phyloP scores from a whole-genome alignment of 371 early-diverging fungal genomes.

The Capniomyces stellatus region DNA sequence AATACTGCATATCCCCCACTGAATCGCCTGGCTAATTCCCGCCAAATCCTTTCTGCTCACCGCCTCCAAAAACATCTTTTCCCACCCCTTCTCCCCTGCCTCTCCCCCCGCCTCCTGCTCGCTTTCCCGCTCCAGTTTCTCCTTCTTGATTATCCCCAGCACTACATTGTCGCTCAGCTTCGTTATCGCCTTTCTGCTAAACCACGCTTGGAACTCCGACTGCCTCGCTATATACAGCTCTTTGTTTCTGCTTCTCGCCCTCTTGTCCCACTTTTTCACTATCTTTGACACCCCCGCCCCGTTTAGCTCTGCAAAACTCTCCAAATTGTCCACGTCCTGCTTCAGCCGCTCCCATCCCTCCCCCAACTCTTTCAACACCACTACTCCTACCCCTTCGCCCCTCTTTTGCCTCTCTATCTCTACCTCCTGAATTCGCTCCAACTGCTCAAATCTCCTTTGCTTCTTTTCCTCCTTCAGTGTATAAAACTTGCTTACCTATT shows the following conservation, averaged over 20 bases:
- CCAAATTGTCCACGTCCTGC: conserved; percentile 81
- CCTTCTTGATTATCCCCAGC: conserved; percentile 13
- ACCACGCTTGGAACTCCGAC: conserved; percentile 87
- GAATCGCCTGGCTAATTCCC: background rate
- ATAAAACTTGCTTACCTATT: background rate
- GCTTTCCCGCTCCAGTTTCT: background rate
- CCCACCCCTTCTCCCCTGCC: too few relatives aligned
- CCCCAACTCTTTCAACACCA: conserved; percentile 22
- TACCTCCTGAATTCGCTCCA: background rate
- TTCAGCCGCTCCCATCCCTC: conserved; percentile 83
- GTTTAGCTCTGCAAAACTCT: conserved; percentile 92
- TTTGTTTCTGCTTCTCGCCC: conserved; percentile 81
- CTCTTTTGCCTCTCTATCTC: background rate
- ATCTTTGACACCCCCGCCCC: conserved; percentile 91
- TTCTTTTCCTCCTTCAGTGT: background rate
- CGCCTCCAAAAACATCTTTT: background rate
- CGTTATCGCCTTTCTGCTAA: conserved; percentile 74
- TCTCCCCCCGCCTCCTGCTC: background rate
- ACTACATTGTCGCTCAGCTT: conserved; percentile 66
- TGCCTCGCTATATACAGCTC: conserved; percentile 88
- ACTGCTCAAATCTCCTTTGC: background rate
- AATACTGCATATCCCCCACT: background rate
- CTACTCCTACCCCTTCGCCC: conserved; percentile 7
- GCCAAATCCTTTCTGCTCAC: background rate
- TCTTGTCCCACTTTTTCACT: conserved; percentile 95